Evolutionary conservation across 257 asterid species (phyloP).

Genomic region (Misopates orontium): DNA sequence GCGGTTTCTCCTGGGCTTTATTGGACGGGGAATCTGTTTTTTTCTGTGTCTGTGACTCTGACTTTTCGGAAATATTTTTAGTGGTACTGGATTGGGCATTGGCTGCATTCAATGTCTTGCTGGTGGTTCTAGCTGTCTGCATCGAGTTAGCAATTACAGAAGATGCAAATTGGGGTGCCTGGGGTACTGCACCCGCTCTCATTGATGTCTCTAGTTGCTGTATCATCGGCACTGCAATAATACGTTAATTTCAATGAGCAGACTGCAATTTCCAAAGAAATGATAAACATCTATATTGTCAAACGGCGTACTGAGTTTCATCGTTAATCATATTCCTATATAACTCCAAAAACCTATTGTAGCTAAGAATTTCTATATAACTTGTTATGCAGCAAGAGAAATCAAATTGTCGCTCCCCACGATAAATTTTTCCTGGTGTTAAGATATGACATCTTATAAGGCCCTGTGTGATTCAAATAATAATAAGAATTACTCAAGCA

Average conservation of each 20-base stretch:
- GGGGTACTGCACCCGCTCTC: slow-evolving; percentile 84
- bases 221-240: slow-evolving; percentile 84
- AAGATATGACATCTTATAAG: neutral
- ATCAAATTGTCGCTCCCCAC: too few species aligned
- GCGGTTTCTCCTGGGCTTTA: slow-evolving; percentile 27
- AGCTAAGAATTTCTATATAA: neutral
- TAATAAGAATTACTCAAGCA: neutral
- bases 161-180: slow-evolving; percentile 69
- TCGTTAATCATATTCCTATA: neutral
- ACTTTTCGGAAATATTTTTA: slow-evolving; percentile 18
- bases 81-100: slow-evolving; percentile 14
- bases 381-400: too few species aligned
- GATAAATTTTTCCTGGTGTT: too few species aligned
- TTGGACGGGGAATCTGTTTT: slow-evolving; percentile 7
- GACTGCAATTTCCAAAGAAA: neutral
- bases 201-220: slow-evolving; percentile 75
- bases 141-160: slow-evolving; percentile 38
- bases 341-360: neutral
- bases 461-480: neutral
- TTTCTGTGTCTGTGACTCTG: neutral
- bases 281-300: neutral
- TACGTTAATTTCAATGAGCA: neutral
- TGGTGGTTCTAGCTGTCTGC: slow-evolving; percentile 28
- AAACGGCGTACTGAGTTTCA: too few species aligned
- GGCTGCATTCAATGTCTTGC: slow-evolving; percentile 16